Base-by-base conservation (phyloP, 1,284 basidiomycete species). In the Mycosarcoma mackinlayi region DNA sequence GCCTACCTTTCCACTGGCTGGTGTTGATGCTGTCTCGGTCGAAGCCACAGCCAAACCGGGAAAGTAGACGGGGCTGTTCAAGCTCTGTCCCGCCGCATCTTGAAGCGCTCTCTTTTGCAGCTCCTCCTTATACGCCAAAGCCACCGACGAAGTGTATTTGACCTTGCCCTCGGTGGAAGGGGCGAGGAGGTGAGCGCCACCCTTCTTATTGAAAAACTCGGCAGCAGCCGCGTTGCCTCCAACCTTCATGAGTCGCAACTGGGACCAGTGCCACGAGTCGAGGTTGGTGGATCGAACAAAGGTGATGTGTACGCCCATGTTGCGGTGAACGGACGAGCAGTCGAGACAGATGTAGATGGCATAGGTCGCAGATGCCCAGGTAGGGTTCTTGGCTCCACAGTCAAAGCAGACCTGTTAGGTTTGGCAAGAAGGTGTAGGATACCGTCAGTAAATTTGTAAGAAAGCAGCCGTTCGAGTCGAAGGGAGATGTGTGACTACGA, bases 291-390 rank as follows among this genome's bases (percentile, higher is more conserved):
- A 98, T 73, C 94, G 87, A 41, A 99, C 95, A 82, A 99, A 99
- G 71, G 89, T 92, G 84, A 99, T 94, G 83, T 99, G 95, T 18
- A 98, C 96, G 75, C 95, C 95, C 88, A 98, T 90, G 84, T 96
- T 98, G 58, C 95, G 88, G 84, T 99, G 95, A 14, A 92, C 87
- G 69, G 91, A 92, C 6, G 94, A 98, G 86, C 95, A 98, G 77
- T 98, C 94, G 41, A 98, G 86, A 82, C 95, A 99, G 80, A 99
- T 95, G 85, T 98, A 98, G 41, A 98, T 90, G 47, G 92, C 95
- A 81, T 91, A 99, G 0, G 93, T 95, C 30, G 96, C 93, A 69
- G 92, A 94, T 2, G 94, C 91, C 95, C 95, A 98, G 44, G 94
- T 96, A 54, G 95, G 95, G 85, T 96, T 97, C 80, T 94, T 91